A percentile compares a stretch with the other conserved stretches of the same genome.
These are phyloP conservation scores for Epithele typhae DNA, from an alignment of 768 basidiomycete genomes.

Conservation along the genomic window DNA sequence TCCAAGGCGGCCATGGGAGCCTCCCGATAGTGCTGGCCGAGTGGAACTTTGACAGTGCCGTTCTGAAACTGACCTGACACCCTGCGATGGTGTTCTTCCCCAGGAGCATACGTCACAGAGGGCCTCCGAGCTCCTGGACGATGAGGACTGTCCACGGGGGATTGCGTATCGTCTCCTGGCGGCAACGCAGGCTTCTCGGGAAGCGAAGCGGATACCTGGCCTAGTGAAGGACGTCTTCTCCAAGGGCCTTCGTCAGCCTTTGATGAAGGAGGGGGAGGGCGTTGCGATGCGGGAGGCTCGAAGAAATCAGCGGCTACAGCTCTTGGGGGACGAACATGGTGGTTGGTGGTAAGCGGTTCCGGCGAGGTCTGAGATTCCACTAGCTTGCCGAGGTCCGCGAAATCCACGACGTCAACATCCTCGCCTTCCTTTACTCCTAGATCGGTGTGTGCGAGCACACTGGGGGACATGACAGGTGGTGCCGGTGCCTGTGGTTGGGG, in stretches of 20 bases:
- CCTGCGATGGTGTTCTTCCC: conserved; percentile 8
- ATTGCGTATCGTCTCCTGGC: no score
- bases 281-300: conserved; percentile 4
- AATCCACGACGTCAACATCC: conserved; percentile 77
- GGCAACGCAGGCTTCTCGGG: not conserved
- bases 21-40: conserved; percentile 36
- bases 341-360: conserved; percentile 12
- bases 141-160: no score
- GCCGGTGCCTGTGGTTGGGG: conserved; percentile 25
- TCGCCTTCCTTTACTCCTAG: conserved; percentile 48
- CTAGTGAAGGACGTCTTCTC: conserved; percentile 32
- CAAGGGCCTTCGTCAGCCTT: conserved; percentile 39
- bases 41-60: conserved; percentile 19
- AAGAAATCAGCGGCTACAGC: conserved; percentile 73
- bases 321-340: conserved; percentile 31
- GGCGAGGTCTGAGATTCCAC: conserved; percentile 38
- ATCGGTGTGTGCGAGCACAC: conserved; percentile 30
- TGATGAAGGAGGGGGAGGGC: conserved; percentile 15
- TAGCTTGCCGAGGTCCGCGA: conserved; percentile 70
- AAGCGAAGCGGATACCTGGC: not conserved
- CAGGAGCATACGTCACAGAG: not conserved
- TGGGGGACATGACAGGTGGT: conserved; percentile 21
- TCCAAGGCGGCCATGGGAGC: conserved; percentile 70
- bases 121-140: no score
- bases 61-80: conserved; percentile 7